phyloP scores from a whole-genome alignment of 148 eudicot species.

The Vaccinium corymbosum region DNA sequence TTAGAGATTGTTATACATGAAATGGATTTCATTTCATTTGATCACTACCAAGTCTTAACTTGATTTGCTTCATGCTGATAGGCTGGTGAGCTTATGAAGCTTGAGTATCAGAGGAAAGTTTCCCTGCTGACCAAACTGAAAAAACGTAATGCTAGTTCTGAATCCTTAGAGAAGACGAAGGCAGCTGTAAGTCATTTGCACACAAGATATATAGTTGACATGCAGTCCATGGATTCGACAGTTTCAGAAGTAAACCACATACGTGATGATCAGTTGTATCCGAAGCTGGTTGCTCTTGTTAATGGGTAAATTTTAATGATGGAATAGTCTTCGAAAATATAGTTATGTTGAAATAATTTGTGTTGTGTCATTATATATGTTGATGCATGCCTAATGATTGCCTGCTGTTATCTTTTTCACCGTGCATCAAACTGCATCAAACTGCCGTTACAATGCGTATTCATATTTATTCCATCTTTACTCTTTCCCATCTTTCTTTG shows the following conservation, averaged over 20 bases:
- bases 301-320: constrained; percentile 49
- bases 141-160: constrained; percentile 68
- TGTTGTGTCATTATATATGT: background rate
- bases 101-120: constrained; percentile 91
- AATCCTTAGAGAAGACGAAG: constrained; percentile 87
- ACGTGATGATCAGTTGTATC: constrained; percentile 86
- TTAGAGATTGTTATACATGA: background rate
- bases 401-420: background rate
- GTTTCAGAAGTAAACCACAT: constrained; percentile 85
- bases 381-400: background rate
- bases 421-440: too few species aligned
- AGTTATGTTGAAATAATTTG: background rate
- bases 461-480: background rate
- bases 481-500: background rate
- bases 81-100: constrained; percentile 94
- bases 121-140: constrained; percentile 68
- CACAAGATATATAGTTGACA: constrained; percentile 94
- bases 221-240: constrained; percentile 98
- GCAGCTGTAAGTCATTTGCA: constrained; percentile 99
- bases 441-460: background rate
- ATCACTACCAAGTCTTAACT: background rate
- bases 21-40: background rate
- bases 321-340: background rate
- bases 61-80: constrained; percentile 24
- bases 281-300: constrained; percentile 87